Percentiles rank a stretch among this genome's conserved stretches.
These are phyloP conservation scores for Lignosus rhinocerotis DNA, from an alignment of 1,284 basidiomycete species.

Conservation along the genomic window DNA sequence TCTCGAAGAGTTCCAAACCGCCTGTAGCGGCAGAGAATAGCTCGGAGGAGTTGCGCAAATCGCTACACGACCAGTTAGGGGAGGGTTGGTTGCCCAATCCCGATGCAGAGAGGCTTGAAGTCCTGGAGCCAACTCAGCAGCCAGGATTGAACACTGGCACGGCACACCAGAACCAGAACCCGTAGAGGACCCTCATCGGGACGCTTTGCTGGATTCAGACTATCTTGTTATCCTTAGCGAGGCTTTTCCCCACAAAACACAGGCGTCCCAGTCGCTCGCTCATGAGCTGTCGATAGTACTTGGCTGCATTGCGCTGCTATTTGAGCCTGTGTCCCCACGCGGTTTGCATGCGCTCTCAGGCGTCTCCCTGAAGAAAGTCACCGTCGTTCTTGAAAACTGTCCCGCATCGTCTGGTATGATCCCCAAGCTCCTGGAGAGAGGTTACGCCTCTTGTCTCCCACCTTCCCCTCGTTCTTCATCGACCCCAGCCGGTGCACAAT, in stretches of 20 bases:
- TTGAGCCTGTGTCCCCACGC: not conserved
- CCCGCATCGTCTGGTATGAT: not conserved
- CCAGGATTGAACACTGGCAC: not conserved
- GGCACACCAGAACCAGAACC: no score
- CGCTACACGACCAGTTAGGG: no score
- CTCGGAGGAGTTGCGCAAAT: no score
- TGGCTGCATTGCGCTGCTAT: not conserved
- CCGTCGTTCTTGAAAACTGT: not conserved
- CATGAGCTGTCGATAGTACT: not conserved
- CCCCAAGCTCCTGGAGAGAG: not conserved
- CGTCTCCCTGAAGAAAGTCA: not conserved
- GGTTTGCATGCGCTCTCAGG: not conserved
- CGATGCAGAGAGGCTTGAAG: no score
- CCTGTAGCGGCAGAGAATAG: no score
- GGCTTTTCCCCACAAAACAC: not conserved
- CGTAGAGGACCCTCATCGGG: not conserved
- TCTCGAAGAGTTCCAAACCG: no score
- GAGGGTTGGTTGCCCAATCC: no score
- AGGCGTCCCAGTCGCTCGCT: no score
- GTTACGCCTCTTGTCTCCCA: not conserved
- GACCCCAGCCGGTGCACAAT: not conserved
- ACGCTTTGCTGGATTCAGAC: not conserved
- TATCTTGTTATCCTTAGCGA: not conserved
- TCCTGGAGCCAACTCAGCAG: no score
- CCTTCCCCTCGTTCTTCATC: constrained; percentile 2